Base-by-base conservation (phyloP, 1,284 basidiomycete species). In the Melampsora larici-populina region DNA sequence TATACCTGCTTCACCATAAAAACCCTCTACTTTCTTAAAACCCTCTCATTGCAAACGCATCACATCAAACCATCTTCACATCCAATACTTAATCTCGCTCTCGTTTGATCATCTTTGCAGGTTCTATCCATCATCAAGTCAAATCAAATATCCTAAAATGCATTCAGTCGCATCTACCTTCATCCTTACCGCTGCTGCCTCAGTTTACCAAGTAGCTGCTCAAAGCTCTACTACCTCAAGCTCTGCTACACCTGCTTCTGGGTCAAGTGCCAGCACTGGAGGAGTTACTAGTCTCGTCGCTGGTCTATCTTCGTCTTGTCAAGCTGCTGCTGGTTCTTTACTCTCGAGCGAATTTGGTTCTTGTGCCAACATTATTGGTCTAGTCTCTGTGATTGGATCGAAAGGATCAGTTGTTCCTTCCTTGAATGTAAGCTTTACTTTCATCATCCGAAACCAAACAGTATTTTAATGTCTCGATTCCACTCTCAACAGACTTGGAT, bases 281-380 rank as follows among this genome's bases (percentile, higher is more conserved):
- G 49, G 68, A 15, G 17, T 51, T 5, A 26, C 40, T 36, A n/a
- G 49, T n/a, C 26, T 75, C 0, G 55, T 63, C 24, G 48, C 48
- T n/a, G 36, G 64, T 46, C 48, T 75, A 36, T 67, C 73, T 13
- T 17, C 65, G 17, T n/a, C 26, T 33, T 75, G 73, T 55, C 64
- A 75, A 24, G 29, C 73, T 26, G 73, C 64, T 15, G 63, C 64
- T 33, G 65, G 65, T 17, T 29, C 48, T 11, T 51, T 75, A 15
- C 33, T 75, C 15, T 67, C 73, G 2, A 67, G 64, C 13, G 65
- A 75, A 24, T 75, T 75, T 17, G 65, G 73, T 36, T n/a, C 31
- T 3, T 75, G 73, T 51, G 40, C 64, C 26, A 75, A 75, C 43
- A 68, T 75, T 64, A 68, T 75, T 36, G 73, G 73, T 18, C 21